Evolutionary conservation across 768 basidiomycete genomes (phyloP).

Genomic region (Kwoniella sp.): DNA sequence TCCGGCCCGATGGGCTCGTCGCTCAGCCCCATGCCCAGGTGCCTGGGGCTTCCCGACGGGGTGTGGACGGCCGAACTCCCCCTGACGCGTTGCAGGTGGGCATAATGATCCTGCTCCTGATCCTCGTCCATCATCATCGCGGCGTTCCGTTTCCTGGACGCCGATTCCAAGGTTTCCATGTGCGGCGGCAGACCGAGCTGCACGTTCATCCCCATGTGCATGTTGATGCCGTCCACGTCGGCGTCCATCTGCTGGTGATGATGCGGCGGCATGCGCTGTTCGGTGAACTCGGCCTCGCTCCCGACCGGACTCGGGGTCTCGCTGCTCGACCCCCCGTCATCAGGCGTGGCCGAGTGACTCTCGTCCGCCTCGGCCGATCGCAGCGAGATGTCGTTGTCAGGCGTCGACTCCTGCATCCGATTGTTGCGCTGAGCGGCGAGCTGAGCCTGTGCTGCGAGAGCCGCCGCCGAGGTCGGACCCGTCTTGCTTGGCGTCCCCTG

Average conservation of each 20-base stretch:
- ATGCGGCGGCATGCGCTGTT: slow-evolving; percentile 1
- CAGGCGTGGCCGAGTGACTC: slow-evolving; percentile 22
- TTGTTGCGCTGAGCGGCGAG: slow-evolving; percentile 13
- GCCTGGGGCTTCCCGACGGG: slow-evolving; percentile 25
- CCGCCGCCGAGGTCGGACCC: slow-evolving; percentile 36
- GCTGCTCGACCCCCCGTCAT: slow-evolving; percentile 31
- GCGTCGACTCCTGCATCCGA: slow-evolving; percentile 25
- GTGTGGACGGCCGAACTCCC: slow-evolving; percentile 38
- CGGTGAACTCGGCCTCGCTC: slow-evolving; percentile 4
- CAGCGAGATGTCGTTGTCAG: slow-evolving; percentile 23
- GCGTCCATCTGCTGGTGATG: slow-evolving; percentile 14
- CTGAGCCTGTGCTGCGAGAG: slow-evolving; percentile 40
- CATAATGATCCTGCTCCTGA: slow-evolving; percentile 22
- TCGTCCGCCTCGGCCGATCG: slow-evolving; percentile 31
- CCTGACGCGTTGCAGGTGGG: slow-evolving; percentile 22
- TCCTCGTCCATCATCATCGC: slow-evolving; percentile 39
- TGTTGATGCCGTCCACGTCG: slow-evolving; percentile 26
- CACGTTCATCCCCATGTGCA: slow-evolving; percentile 3
- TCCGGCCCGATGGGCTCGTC: slow-evolving; percentile 47
- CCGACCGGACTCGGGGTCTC: slow-evolving; percentile 34
- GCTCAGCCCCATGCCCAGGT: slow-evolving; percentile 16
- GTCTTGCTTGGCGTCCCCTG: slow-evolving; percentile 29
- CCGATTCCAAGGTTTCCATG: slow-evolving; percentile 15
- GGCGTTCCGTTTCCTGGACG: slow-evolving; percentile 28
- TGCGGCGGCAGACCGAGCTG: slow-evolving; percentile 11